Evolutionary conservation across 768 basidiomycete genomes (phyloP).

Genomic region (Floccularia luteovirens): DNA sequence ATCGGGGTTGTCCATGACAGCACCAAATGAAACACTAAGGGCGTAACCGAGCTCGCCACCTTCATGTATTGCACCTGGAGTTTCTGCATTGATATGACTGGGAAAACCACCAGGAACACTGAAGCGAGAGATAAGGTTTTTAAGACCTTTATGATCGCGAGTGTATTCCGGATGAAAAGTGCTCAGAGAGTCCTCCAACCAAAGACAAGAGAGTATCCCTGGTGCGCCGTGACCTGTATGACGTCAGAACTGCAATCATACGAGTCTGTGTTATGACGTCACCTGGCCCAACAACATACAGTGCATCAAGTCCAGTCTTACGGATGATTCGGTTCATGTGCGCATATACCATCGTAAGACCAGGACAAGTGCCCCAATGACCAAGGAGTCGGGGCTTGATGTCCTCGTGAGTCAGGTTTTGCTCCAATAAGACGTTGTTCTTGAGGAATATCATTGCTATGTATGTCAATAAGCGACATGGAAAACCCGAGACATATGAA

Average conservation of each 20-base stretch:
- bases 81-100: slow-evolving; percentile 75
- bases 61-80: slow-evolving; percentile 88
- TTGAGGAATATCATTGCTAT: slow-evolving; percentile 83
- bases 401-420: slow-evolving; percentile 51
- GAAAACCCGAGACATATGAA: neutral
- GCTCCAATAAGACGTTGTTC: slow-evolving; percentile 60
- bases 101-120: slow-evolving; percentile 82
- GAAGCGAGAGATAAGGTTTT: slow-evolving; percentile 67
- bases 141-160: slow-evolving; percentile 49
- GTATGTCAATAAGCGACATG: slow-evolving; percentile 2
- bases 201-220: slow-evolving; percentile 77
- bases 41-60: slow-evolving; percentile 90
- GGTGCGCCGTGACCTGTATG: slow-evolving; percentile 74
- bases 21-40: slow-evolving; percentile 78
- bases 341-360: slow-evolving; percentile 63
- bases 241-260: neutral
- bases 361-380: slow-evolving; percentile 83
- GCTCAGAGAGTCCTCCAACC: slow-evolving; percentile 72
- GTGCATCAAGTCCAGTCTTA: slow-evolving; percentile 50
- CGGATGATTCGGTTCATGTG: slow-evolving; percentile 62
- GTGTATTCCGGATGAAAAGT: slow-evolving; percentile 51
- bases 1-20: slow-evolving; percentile 88
- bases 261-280: slow-evolving; percentile 1
- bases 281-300: slow-evolving; percentile 81
- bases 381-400: slow-evolving; percentile 80